Percentiles rank a stretch among this genome's conserved stretches.
Conservation (phyloP, 148 eudicot species). For the Dysphania ambrosioides region DNA sequence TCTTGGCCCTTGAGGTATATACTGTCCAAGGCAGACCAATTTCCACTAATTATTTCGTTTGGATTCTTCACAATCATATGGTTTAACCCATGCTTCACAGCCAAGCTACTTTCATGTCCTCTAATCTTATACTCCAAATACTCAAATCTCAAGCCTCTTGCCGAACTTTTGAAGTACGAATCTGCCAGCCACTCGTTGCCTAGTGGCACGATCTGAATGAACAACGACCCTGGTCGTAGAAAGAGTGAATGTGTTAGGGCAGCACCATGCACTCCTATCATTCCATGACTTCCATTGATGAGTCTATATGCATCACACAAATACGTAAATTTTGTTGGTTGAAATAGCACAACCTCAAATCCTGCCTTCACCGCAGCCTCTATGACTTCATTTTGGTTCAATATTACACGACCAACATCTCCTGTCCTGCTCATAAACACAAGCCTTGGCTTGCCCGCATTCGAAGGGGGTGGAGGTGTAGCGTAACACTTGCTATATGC, state of each 20-base stretch:
- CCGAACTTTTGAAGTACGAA: slow-evolving; percentile 37
- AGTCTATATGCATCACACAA: slow-evolving; percentile 37
- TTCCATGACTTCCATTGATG: slow-evolving; percentile 44
- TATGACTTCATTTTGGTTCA: slow-evolving; percentile 34
- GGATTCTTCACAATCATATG: slow-evolving; percentile 37
- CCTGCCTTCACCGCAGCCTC: slow-evolving; percentile 33
- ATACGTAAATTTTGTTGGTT: slow-evolving; percentile 38
- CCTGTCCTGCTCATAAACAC: slow-evolving; percentile 35
- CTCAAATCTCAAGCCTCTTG: slow-evolving; percentile 41
- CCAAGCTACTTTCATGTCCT: slow-evolving; percentile 48
- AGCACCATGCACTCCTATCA: slow-evolving; percentile 59
- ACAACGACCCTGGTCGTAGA: slow-evolving; percentile 42
- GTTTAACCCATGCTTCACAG: slow-evolving; percentile 33
- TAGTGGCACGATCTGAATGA: slow-evolving; percentile 52
- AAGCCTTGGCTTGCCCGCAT: slow-evolving; percentile 35
- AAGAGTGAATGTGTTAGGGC: slow-evolving; percentile 50
- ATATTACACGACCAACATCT: slow-evolving; percentile 34
- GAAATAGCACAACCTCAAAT: slow-evolving; percentile 43
- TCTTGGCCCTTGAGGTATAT: slow-evolving; percentile 42
- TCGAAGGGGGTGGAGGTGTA: slow-evolving; percentile 5
- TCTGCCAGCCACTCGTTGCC: slow-evolving; percentile 48
- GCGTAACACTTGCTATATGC: slow-evolving; percentile 30
- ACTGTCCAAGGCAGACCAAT: slow-evolving; percentile 39
- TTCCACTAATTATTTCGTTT: slow-evolving; percentile 25
- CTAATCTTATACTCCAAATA: slow-evolving; percentile 53